phyloP scores from a whole-genome alignment of 495 filamentous ascomycete species.

The Daldinia concentrica region DNA sequence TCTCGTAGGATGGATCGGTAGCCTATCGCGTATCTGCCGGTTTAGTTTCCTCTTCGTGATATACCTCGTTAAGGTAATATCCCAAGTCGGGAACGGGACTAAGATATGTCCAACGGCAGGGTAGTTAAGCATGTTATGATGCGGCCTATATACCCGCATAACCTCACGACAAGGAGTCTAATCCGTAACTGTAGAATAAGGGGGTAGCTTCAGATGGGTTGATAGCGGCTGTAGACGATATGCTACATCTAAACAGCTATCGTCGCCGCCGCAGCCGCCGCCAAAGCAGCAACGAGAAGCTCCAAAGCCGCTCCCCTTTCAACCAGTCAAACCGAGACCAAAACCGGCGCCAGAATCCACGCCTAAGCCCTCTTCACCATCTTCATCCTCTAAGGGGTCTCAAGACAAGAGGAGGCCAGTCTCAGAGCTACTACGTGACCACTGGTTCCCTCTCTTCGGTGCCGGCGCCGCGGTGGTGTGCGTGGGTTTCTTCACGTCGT shows the following conservation, averaged over 20 bases:
- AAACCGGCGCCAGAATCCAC: not conserved
- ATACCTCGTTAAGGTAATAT: not conserved
- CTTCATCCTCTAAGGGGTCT: slow-evolving; percentile 9
- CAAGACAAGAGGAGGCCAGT: slow-evolving; percentile 29
- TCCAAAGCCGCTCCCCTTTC: slow-evolving; percentile 28
- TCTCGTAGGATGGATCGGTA: slow-evolving; percentile 35
- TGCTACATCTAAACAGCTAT: slow-evolving; percentile 5
- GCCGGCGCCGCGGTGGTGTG: slow-evolving; percentile 40
- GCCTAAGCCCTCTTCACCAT: slow-evolving; percentile 10
- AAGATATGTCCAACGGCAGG: not conserved
- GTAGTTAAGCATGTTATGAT: slow-evolving; percentile 31
- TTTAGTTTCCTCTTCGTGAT: slow-evolving; percentile 2
- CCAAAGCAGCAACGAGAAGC: slow-evolving; percentile 1
- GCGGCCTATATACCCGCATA: slow-evolving; percentile 24
- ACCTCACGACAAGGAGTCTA: slow-evolving; percentile 17
- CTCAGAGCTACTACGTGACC: slow-evolving; percentile 33
- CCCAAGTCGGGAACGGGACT: not conserved
- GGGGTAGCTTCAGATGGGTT: slow-evolving; percentile 28
- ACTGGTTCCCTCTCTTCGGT: slow-evolving; percentile 46
- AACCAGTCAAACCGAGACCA: slow-evolving; percentile 5
- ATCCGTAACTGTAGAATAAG: slow-evolving; percentile 16
- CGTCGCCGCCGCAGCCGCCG: slow-evolving; percentile 1
- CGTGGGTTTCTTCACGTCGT: slow-evolving; percentile 45
- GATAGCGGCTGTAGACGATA: slow-evolving; percentile 20
- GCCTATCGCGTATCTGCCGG: slow-evolving; percentile 15